A percentile compares a stretch with the other conserved stretches of the same genome.
Evolutionary conservation across 257 asterid species (phyloP).

Genomic region (Perilla frutescens): DNA sequence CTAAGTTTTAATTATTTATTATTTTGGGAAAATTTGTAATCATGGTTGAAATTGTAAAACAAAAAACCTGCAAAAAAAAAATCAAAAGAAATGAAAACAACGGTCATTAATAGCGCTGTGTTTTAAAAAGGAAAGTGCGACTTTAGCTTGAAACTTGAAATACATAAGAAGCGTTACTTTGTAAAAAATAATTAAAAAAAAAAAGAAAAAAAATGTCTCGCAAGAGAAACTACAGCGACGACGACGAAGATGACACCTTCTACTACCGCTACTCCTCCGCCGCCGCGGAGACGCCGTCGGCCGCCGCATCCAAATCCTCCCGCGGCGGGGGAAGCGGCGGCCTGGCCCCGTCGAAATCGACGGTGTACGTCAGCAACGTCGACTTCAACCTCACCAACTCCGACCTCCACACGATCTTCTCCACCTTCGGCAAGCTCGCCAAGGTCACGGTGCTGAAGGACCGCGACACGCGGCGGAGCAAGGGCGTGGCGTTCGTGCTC

Average conservation of each 20-base stretch:
- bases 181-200: not conserved
- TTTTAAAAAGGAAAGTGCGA: not conserved
- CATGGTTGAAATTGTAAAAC: too few species aligned
- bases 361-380: constrained; percentile 88
- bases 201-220: constrained; percentile 45
- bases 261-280: constrained; percentile 76
- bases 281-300: constrained; percentile 43
- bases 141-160: constrained; percentile 10
- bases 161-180: too few species aligned
- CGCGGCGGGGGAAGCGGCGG: constrained; percentile 72
- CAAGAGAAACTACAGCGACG: constrained; percentile 48
- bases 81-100: too few species aligned
- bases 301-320: constrained; percentile 48
- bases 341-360: constrained; percentile 91
- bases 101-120: too few species aligned
- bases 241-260: constrained; percentile 78
- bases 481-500: constrained; percentile 88
- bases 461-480: constrained; percentile 80
- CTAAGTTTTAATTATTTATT: too few species aligned
- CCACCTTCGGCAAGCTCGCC: constrained; percentile 96
- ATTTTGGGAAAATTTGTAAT: too few species aligned
- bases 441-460: constrained; percentile 91
- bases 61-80: too few species aligned
- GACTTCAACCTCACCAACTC: constrained; percentile 89
- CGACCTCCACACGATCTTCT: constrained; percentile 90